These are phyloP conservation scores for Kuraishia floccosa DNA, from an alignment of 805 yeast species.

Conservation along the genomic window DNA sequence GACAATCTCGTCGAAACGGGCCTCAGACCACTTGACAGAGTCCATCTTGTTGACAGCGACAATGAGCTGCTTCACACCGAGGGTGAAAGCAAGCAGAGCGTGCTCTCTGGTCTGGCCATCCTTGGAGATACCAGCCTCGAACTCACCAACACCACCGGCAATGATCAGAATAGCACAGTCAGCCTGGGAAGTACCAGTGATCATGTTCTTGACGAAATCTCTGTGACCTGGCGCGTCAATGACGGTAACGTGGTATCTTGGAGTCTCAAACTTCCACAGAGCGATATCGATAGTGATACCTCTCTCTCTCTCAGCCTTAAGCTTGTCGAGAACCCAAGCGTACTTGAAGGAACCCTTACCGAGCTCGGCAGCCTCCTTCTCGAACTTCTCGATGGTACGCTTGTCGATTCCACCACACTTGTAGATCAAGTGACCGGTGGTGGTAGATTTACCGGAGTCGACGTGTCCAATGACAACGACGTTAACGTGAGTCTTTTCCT, in stretches of 20 bases:
- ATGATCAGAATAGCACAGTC: conserved; percentile 86
- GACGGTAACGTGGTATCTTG: conserved; percentile 81
- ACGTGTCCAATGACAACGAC: conserved; percentile 99
- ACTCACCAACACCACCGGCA: conserved; percentile 90
- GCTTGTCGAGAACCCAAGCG: conserved; percentile 96
- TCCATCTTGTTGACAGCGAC: conserved; percentile 95
- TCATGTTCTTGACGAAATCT: conserved; percentile 94
- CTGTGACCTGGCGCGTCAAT: conserved; percentile 96
- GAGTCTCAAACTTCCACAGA: conserved; percentile 88
- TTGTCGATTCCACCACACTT: conserved; percentile 99
- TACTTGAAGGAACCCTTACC: conserved; percentile 97
- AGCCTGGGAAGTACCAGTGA: conserved; percentile 91
- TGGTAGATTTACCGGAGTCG: conserved; percentile 98
- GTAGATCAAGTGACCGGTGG: conserved; percentile 98
- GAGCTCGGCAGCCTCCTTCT: conserved; percentile 95
- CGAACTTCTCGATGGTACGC: conserved; percentile 97
- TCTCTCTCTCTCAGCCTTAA: conserved; percentile 94
- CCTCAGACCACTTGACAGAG: conserved; percentile 80
- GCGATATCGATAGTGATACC: conserved; percentile 95
- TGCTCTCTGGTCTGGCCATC: conserved; percentile 95
- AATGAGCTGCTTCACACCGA: conserved; percentile 79
- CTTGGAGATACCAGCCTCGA: conserved; percentile 92
- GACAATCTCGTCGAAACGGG: conserved; percentile 67
- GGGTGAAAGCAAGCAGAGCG: conserved; percentile 82
- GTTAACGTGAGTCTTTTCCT: conserved; percentile 97